These are phyloP conservation scores for Penicillium crystallinum DNA, from an alignment of 495 filamentous ascomycete genomes.

Conservation along the genomic window DNA sequence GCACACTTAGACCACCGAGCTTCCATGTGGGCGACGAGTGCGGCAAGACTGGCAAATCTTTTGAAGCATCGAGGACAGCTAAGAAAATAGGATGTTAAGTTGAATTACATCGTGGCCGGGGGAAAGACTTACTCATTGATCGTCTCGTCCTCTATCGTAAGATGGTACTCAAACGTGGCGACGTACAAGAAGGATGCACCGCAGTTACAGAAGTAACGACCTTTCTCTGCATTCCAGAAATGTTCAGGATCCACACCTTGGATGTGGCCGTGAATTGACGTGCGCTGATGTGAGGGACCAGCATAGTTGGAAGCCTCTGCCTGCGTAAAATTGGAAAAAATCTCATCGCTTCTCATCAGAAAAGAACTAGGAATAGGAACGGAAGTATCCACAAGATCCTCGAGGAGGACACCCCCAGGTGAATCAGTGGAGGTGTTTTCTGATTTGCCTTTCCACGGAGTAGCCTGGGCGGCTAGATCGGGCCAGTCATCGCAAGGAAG, in stretches of 20 bases:
- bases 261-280: neutral
- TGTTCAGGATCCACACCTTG: conserved; percentile 11
- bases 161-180: neutral
- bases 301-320: neutral
- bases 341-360: too few species aligned
- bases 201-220: conserved; percentile 24
- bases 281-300: too few species aligned
- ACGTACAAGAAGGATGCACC: conserved; percentile 13
- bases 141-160: neutral
- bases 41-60: conserved; percentile 36
- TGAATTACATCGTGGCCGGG: too few species aligned
- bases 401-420: neutral
- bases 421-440: neutral
- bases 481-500: neutral
- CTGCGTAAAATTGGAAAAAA: too few species aligned
- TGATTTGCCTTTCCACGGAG: neutral
- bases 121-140: neutral
- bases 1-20: conserved; percentile 35
- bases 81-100: neutral
- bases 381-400: neutral
- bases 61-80: conserved; percentile 43
- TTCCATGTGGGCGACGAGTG: conserved; percentile 49
- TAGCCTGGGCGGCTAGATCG: neutral
- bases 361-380: neutral
- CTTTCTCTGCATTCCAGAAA: conserved; percentile 21